Evolutionary conservation across 2,329 filamentous ascomycete species (phyloP).

Genomic region (Herpotrichia juniperi): DNA sequence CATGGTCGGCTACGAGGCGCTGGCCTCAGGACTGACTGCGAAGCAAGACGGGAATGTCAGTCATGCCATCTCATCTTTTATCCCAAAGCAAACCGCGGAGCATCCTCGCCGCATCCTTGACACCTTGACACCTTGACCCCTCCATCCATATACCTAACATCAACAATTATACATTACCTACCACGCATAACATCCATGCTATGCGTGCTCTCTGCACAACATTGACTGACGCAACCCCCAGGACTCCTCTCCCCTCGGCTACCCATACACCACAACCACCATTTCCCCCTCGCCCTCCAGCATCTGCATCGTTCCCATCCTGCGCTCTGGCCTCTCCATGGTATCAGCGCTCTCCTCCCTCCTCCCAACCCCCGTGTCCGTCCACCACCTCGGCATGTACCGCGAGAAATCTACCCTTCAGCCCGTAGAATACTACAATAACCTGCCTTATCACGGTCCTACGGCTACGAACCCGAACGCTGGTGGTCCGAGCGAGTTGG

Average conservation of each 20-base stretch:
- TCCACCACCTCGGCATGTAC: conserved; percentile 95
- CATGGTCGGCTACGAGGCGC: conserved; percentile 82
- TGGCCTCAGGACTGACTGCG: conserved; percentile 67
- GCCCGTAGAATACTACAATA: conserved; percentile 98
- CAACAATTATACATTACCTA: neutral
- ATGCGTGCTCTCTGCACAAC: neutral
- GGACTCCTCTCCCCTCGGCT: conserved; percentile 80
- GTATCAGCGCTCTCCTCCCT: conserved; percentile 83
- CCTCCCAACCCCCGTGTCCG: conserved; percentile 77
- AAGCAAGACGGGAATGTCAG: conserved; percentile 68
- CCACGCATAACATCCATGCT: conserved; percentile 8
- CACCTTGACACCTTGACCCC: neutral
- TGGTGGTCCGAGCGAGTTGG: conserved; percentile 61
- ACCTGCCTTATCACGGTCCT: conserved; percentile 76
- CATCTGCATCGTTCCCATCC: conserved; percentile 86
- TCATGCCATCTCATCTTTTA: conserved; percentile 17
- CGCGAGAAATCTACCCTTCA: conserved; percentile 85
- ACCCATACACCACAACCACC: conserved; percentile 70
- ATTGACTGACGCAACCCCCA: conserved; percentile 43
- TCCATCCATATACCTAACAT: neutral
- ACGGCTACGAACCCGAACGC: conserved; percentile 48
- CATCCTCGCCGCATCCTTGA: neutral
- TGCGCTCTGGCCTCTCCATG: conserved; percentile 92
- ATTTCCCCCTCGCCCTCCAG: conserved; percentile 68
- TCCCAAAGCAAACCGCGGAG: neutral